These are phyloP conservation scores for Umbelopsis sp. DNA, from an alignment of 192 early-diverging fungal species.

Conservation along the genomic window DNA sequence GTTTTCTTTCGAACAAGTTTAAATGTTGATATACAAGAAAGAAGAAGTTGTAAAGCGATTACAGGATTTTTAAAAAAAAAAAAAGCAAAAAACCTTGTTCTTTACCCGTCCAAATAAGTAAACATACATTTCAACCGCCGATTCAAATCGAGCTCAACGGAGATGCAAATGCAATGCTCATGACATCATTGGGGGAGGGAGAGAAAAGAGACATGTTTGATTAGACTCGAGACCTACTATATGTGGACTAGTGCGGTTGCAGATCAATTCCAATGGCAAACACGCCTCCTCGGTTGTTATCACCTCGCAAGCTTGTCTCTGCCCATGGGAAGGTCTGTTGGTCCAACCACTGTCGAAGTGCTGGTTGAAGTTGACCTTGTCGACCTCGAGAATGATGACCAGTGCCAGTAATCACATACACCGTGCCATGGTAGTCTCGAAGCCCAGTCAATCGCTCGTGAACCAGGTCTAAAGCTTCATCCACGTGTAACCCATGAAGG, in stretches of 20 bases:
- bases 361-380: constrained; percentile 9
- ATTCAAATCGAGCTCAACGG: not conserved
- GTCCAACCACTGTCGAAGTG: constrained; percentile 9
- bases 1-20: too few relatives aligned
- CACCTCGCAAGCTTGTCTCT: constrained; percentile 10
- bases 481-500: constrained; percentile 55
- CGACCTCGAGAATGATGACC: constrained; percentile 40
- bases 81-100: not conserved
- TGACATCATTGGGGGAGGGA: constrained; percentile 6
- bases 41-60: too few relatives aligned
- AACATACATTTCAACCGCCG: not conserved
- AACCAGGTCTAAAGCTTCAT: constrained; percentile 48
- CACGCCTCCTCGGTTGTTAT: constrained; percentile 1
- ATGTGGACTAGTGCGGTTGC: constrained; percentile 9
- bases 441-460: constrained; percentile 47
- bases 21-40: too few relatives aligned
- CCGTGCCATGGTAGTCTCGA: constrained; percentile 41
- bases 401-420: constrained; percentile 56
- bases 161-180: not conserved
- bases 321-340: not conserved
- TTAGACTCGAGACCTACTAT: constrained; percentile 20
- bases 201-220: not conserved
- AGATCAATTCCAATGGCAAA: constrained; percentile 22
- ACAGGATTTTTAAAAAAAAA: too few relatives aligned
- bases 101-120: not conserved